Evolutionary conservation across 2,329 filamentous ascomycete species (phyloP), one percentile per base, ranked within the genome.

Genomic region (Diaporthe destruens): DNA sequence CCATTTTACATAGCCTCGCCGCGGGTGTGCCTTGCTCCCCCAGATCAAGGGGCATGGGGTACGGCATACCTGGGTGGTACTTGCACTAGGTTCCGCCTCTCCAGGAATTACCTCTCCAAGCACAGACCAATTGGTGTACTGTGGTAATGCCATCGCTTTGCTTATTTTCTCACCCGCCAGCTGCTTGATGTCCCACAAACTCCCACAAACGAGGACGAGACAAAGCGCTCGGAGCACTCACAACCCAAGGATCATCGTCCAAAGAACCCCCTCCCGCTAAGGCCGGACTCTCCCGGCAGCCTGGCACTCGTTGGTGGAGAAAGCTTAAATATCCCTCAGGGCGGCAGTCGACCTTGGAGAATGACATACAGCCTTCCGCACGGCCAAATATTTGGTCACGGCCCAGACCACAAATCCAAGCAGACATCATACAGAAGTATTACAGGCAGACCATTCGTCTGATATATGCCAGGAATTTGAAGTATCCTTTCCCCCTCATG

Each of bases 301-400:
- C 47, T 66, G 44, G 44, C 44, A 47, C 44, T 47, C 18, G 6
- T 20, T n/a, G 61, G 61, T 66, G 61, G 61, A 34, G 44, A 66
- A 66, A 66, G 61, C 61, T 66, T 66, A 66, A 66, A 66, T 66
- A 66, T 66, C 61, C 61, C 61, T 66, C 61, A 66, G 61, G 61
- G 61, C 61, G 47, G 32, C 44, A 39, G 61, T 66, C 61, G 25
- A 53, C 61, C 61, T 66, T 66, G 61, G 47, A 34, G 42, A 18
- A 47, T 16, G 25, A n/a, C 57, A n/a, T n/a, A n/a, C n/a, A 25
- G 9, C 12, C 9, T 34, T 16, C 39, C 11, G 11, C n/a, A 9
- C 57, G 44, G 14, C n/a, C 56, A 34, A 20, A 14, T 36, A 5
- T 9, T 34, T 34, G 6, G 34, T 47, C 14, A 32, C 29, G 51